A percentile compares a stretch with the other conserved stretches of the same genome.
Conservation (phyloP, 805 yeast species). For the Kuraishia cidri region DNA sequence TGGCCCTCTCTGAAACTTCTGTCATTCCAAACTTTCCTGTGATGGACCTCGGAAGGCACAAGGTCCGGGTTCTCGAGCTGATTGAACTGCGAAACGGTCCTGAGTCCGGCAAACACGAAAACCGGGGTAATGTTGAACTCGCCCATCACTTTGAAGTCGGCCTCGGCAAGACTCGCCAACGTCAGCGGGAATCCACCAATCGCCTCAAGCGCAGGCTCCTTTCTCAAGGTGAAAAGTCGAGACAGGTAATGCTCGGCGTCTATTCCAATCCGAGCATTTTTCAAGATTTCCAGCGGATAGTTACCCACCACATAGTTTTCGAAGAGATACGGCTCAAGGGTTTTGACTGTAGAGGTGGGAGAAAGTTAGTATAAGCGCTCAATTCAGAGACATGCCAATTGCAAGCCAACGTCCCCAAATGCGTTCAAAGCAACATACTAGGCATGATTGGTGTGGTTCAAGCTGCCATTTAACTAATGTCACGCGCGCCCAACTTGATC, state of each 20-base stretch:
- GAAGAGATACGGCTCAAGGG: slow-evolving; percentile 59
- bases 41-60: slow-evolving; percentile 27
- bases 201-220: slow-evolving; percentile 65
- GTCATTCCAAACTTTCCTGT: slow-evolving; percentile 39
- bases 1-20: slow-evolving; percentile 12
- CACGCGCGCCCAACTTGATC: no score
- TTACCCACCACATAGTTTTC: slow-evolving; percentile 58
- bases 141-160: slow-evolving; percentile 54
- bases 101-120: slow-evolving; percentile 69
- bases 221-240: slow-evolving; percentile 48
- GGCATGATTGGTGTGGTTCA: slow-evolving; percentile 1
- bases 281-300: slow-evolving; percentile 54
- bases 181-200: slow-evolving; percentile 76
- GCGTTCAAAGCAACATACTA: slow-evolving; percentile 3
- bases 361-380: slow-evolving; percentile 9
- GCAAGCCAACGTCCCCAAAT: no score
- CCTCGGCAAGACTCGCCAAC: slow-evolving; percentile 42
- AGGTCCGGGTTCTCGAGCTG: slow-evolving; percentile 14
- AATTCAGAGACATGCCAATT: slow-evolving; percentile 3
- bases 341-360: slow-evolving; percentile 28
- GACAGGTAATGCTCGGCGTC: slow-evolving; percentile 77
- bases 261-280: slow-evolving; percentile 66
- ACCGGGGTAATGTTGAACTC: slow-evolving; percentile 65
- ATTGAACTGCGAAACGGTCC: slow-evolving; percentile 23
- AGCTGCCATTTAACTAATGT: background rate